Evolutionary conservation across 495 filamentous ascomycete genomes (phyloP).

Genomic region (Tuber magnatum): DNA sequence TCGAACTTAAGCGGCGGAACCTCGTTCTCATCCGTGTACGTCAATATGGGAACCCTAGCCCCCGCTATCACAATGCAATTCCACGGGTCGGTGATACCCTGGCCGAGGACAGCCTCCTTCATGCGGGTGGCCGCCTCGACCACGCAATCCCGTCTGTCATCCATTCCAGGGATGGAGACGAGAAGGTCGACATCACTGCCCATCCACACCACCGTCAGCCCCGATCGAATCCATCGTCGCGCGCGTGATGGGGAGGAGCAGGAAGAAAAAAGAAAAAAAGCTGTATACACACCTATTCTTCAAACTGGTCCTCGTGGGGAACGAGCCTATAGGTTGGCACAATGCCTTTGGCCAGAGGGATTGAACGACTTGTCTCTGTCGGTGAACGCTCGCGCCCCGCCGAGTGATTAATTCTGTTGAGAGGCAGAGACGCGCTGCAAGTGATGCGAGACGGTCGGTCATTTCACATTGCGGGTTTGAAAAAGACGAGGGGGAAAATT

Average conservation of each 20-base stretch:
- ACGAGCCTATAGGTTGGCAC: conserved; percentile 23
- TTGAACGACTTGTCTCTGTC: neutral
- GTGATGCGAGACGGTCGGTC: conserved; percentile 18
- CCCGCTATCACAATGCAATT: conserved; percentile 1
- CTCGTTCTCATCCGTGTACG: conserved; percentile 13
- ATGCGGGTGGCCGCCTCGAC: conserved; percentile 4
- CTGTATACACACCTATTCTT: conserved; percentile 12
- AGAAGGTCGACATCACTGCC: conserved; percentile 34
- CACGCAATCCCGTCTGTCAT: neutral
- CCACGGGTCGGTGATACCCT: neutral
- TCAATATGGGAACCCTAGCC: conserved; percentile 29
- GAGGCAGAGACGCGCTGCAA: conserved; percentile 26
- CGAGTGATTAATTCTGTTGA: conserved; percentile 16
- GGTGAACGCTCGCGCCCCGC: conserved; percentile 6
- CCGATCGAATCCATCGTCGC: neutral
- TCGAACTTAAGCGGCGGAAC: conserved; percentile 15
- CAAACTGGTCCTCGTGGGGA: conserved; percentile 26
- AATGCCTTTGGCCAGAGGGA: conserved; percentile 20
- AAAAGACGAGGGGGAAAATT: neutral
- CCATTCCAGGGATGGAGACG: conserved; percentile 14
- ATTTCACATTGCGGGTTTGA: conserved; percentile 20
- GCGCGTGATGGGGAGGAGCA: too few species aligned
- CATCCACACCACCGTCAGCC: neutral
- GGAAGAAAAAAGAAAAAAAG: neutral
- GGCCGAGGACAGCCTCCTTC: conserved; percentile 10